These are phyloP conservation scores for Pseudogymnoascus sp. DNA, from an alignment of 2,329 filamentous ascomycete genomes.

Conservation along the genomic window DNA sequence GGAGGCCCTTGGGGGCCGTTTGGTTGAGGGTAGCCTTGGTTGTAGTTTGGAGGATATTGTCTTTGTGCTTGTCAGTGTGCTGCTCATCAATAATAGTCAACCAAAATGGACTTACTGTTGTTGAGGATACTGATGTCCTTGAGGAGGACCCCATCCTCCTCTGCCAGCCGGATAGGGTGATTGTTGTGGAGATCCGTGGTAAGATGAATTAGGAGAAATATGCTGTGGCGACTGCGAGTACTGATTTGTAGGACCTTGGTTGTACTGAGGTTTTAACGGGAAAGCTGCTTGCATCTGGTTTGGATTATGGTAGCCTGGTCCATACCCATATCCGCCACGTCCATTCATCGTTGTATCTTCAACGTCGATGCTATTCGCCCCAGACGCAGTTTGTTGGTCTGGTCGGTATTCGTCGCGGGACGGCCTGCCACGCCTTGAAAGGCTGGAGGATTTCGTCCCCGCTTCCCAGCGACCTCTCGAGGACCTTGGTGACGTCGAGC, in stretches of 20 bases:
- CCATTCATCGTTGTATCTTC: constrained; percentile 29
- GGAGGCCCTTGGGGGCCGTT: constrained; percentile 34
- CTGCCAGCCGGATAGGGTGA: constrained; percentile 51
- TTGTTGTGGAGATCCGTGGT: constrained; percentile 54
- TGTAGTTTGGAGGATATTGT: constrained; percentile 55
- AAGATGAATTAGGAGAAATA: constrained; percentile 43
- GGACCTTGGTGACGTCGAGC: constrained; percentile 17
- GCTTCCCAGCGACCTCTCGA: constrained; percentile 19
- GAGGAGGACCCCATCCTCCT: constrained; percentile 38
- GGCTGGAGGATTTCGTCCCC: constrained; percentile 20
- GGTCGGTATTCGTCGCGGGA: constrained; percentile 25
- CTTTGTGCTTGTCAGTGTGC: constrained; percentile 35
- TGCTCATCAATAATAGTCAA: constrained; percentile 27
- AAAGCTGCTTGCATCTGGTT: constrained; percentile 31
- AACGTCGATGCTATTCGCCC: constrained; percentile 30
- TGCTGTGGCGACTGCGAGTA: constrained; percentile 54
- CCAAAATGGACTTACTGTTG: constrained; percentile 38
- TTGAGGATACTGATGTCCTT: constrained; percentile 38
- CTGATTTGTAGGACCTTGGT: constrained; percentile 32
- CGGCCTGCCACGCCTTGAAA: constrained; percentile 17
- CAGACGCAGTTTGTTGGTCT: constrained; percentile 24
- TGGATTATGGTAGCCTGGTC: constrained; percentile 30
- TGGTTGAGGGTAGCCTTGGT: constrained; percentile 45
- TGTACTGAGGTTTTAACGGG: constrained; percentile 30
- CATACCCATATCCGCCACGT: constrained; percentile 28